These are phyloP conservation scores for Vinca major DNA, from an alignment of 305 asterid species.

Conservation along the genomic window DNA sequence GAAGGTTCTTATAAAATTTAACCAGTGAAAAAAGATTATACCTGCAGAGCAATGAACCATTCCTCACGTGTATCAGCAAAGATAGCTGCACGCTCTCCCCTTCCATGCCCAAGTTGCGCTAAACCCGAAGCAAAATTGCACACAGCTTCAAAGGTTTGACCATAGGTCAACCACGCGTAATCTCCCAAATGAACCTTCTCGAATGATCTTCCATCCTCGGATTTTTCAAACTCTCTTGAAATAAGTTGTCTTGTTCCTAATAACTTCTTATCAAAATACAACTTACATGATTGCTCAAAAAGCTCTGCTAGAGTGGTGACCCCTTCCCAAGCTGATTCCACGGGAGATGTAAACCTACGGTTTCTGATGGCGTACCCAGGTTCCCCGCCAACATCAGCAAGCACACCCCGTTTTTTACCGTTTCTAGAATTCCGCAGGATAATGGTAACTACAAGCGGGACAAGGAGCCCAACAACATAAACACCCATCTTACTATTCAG, in stretches of 20 bases:
- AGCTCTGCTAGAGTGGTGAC: constrained; percentile 89
- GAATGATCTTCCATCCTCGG: constrained; percentile 70
- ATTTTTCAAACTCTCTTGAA: constrained; percentile 54
- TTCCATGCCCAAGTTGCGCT: constrained; percentile 76
- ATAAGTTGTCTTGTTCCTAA: constrained; percentile 75
- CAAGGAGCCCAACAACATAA: constrained; percentile 57
- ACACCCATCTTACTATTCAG: constrained; percentile 42
- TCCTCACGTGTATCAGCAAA: constrained; percentile 95
- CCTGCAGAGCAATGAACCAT: constrained; percentile 98
- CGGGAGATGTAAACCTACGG: constrained; percentile 50
- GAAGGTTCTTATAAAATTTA: not conserved
- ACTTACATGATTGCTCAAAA: constrained; percentile 70
- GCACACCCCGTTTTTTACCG: constrained; percentile 66
- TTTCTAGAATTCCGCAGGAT: constrained; percentile 52
- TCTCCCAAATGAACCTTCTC: constrained; percentile 98
- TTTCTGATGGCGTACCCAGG: constrained; percentile 66
- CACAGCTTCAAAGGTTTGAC: constrained; percentile 64
- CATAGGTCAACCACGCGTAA: constrained; percentile 81
- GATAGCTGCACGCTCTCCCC: constrained; percentile 85
- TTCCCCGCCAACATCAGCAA: constrained; percentile 75
- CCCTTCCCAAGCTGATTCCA: constrained; percentile 91
- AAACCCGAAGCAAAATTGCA: constrained; percentile 85
- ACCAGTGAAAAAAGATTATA: constrained; percentile 22
- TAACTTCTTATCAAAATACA: constrained; percentile 38
- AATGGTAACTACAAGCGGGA: constrained; percentile 64